Percentiles rank a stretch among this genome's conserved stretches.
Evolutionary conservation across 345 rosid genomes (phyloP).

Genomic region (Punica granatum): DNA sequence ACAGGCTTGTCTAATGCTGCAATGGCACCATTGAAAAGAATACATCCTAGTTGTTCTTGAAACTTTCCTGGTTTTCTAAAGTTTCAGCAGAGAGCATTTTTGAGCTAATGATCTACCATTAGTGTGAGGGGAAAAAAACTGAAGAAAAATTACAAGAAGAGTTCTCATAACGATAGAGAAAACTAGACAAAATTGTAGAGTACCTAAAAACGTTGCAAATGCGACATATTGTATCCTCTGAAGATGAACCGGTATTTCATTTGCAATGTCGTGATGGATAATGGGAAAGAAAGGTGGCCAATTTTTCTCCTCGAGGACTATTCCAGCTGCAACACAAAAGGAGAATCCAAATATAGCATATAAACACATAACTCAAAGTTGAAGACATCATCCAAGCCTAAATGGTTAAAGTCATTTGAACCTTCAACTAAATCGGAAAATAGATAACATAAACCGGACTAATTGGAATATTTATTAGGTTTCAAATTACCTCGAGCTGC

Average conservation of each 20-base stretch:
- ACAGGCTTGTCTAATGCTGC: too few species aligned
- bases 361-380: neutral
- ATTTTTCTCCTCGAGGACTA: constrained; percentile 19
- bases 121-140: neutral
- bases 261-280: constrained; percentile 20
- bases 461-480: neutral
- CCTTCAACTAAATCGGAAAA: neutral
- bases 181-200: neutral
- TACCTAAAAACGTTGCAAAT: constrained; percentile 16
- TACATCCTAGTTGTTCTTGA: neutral
- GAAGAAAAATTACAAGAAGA: neutral
- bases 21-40: neutral
- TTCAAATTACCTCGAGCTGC: constrained; percentile 63
- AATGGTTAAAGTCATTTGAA: neutral
- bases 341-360: too few species aligned
- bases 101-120: neutral
- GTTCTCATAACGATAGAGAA: neutral
- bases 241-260: constrained; percentile 21
- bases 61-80: neutral
- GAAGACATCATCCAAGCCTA: neutral
- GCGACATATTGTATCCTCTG: constrained; percentile 20
- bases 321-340: constrained; percentile 14
- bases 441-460: neutral
- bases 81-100: neutral
- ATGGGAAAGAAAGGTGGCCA: constrained; percentile 22